Evolutionary conservation across 495 filamentous ascomycete genomes (phyloP), one percentile per base, ranked within the genome.

Genomic region (Neurospora cerealis): DNA sequence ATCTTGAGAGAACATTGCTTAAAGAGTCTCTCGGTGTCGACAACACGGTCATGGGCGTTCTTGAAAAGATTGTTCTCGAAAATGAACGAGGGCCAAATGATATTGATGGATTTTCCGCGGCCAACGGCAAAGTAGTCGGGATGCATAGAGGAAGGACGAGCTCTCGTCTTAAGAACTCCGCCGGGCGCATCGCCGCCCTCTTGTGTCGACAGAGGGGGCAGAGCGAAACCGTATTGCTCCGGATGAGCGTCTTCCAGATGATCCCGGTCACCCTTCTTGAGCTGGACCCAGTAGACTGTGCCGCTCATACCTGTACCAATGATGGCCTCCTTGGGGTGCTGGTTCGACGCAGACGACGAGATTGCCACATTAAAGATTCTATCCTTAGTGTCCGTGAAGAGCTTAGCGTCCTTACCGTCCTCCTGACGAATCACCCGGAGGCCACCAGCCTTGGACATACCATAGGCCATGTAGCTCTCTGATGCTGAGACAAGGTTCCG

Each of bases 101-200:
- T 90, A 78, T 95, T 92, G 78, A 99, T 98, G 5, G 91, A 93
- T 83, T 98, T 98, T 74, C 96, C 95, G 44, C 96, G 92, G 71
- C 95, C 94, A 77, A 98, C 93, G 32, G 93, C 96, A 78, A 99
- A 97, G 81, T 94, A 93, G 71, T 96, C 93, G 3, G 93, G 90
- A 78, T 97, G 94, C 75, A 91, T 91, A 77, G 91, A 91, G 74
- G 93, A 97, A 77, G 90, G 89, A 80, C 95, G 92, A 70, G 95
- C 95, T 74, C 96, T 91, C 72, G 96, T 98, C 90, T 98, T 98
- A 78, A 98, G 87, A 80, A 96, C 92, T 70, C 95, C 95, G 73
- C 93, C 93, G 54, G 93, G 92, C 38, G 91, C 89, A 75, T 95
- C 93, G 76, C 79, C 79, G 11, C 91, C 92, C 69, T 94, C 91